Evolutionary conservation across 225 moss, liverwort and hornwort genomes (phyloP), one percentile per base, ranked within the genome.

Genomic region (Ulota crispa): DNA sequence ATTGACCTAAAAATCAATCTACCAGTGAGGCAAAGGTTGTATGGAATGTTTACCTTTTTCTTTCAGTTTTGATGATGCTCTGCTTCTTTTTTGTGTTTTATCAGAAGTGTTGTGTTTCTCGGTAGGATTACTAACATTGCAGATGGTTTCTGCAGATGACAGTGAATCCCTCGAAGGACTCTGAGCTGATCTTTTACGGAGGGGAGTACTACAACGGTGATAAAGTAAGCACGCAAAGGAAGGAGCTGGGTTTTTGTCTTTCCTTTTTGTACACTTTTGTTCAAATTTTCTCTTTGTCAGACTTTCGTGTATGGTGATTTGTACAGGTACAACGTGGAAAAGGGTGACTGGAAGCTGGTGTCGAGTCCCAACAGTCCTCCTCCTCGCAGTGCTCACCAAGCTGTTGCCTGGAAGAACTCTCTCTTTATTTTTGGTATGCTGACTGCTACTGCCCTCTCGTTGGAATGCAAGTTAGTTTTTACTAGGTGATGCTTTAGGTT

Each of bases 341-440:
- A 94, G 86, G 78, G 87, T 72, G 94, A 93, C 9, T 94, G 94
- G 94, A 94, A 94, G 87, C 86, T 93, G 68, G 93, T 94, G 68
- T 93, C 91, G 41, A 94, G 94, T 79, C 94, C 94, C 63, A 94
- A 93, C 72, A 94, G 94, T 78, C 94, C 94, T 50, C 93, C 94
- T 39, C 94, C 94, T 80, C 91, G 94, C 41, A 94, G 94, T 83
- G 94, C 94, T 28, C 94, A 94, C 72, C 94, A 94, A 85, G 91
- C 94, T 83, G 89, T 93, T 89, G 93, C 94, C 28, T 94, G 94
- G 94, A 93, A 94, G 76, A 89, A 86, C 66, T 86, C 75, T 52
- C 87, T 94, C 27, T 93, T 94, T 56, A 85, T 94, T 62, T 93
- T 93, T 88, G 94, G 94, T 94, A 73, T 24, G 83, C 47, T 68